Evolutionary conservation across 768 basidiomycete species (phyloP), one percentile per base, ranked within the genome.

Genomic region (Gloeophyllum trabeum): DNA sequence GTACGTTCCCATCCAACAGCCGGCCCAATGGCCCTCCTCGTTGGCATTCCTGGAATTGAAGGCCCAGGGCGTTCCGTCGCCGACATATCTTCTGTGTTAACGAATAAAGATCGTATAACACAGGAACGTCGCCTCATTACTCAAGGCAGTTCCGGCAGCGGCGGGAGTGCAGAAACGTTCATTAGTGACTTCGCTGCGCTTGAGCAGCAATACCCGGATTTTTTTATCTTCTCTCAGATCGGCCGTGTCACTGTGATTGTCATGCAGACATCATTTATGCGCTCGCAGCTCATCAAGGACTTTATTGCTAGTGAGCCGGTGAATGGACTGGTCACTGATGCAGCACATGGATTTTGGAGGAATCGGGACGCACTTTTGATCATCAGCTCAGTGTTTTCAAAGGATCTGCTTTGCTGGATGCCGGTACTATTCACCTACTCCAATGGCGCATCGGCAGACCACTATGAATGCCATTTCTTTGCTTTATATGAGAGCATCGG

Each of bases 361-460:
- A 20, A 43, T 22, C 42, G 47, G 1, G 58, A 54, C 12, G 44
- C 46, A 5, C 41, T 64, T 1, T 56, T 65, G 14, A 59, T 66
- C 44, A 48, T 63, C 12, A 53, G 49, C 2, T 65, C 61, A 0
- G 44, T 48, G 0, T 64, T 59, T 39, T 61, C 51, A 13, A 49
- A 44, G 1, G 41, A 46, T 5, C 50, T 64, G 3, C 43, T 43
- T 4, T 52, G 54, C 14, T 66, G 62, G 64, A 53, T 60, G 24
- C 63, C 63, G 12, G 55, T 49, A 0, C 20, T 66, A 1, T 26
- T 63, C 5, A 57, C 61, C 0, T 66, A 54, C 35, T 54, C 58
- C 2, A 62, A 66, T 51, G 62, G 64, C 7, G 57, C 58, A 4
- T 53, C 45, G 10, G 38, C 51, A 1, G 48, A 56, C 5, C 62